A percentile compares a stretch with the other conserved stretches of the same genome.
phyloP scores from a whole-genome alignment of 148 eudicot species.

The Drosera capensis region DNA sequence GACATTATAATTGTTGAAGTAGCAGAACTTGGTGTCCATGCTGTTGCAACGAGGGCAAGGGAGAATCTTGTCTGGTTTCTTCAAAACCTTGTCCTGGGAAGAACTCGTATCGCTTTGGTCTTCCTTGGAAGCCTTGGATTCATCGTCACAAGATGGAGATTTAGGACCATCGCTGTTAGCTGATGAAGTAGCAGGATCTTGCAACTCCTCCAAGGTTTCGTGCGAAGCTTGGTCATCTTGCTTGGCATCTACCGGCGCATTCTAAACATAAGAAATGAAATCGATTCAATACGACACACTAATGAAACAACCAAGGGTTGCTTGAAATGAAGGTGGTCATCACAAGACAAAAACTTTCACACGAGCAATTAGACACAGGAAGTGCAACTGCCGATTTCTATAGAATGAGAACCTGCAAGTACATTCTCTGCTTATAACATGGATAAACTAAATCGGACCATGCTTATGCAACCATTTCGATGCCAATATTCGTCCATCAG shows the following conservation, averaged over 20 bases:
- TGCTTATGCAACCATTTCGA: no score
- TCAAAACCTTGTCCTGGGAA: constrained; percentile 36
- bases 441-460: no score
- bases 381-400: no score
- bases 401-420: no score
- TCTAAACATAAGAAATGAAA: constrained; percentile 15
- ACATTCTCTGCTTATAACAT: no score
- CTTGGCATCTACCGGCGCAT: constrained; percentile 8
- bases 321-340: neutral
- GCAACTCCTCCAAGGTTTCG: constrained; percentile 9
- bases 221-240: constrained; percentile 11
- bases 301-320: neutral
- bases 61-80: constrained; percentile 59
- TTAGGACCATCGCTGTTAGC: constrained; percentile 7
- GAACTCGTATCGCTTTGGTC: constrained; percentile 17
- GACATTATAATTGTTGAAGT: constrained; percentile 64
- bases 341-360: no score
- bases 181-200: constrained; percentile 8
- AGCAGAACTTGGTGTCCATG: constrained; percentile 81
- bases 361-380: no score
- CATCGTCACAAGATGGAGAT: constrained; percentile 9
- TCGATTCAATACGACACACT: neutral
- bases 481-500: no score
- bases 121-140: constrained; percentile 15
- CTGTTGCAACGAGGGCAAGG: constrained; percentile 71